Evolutionary conservation across 495 filamentous ascomycete genomes (phyloP), one percentile per base, ranked within the genome.

Genomic region (Penicillium paradoxum): DNA sequence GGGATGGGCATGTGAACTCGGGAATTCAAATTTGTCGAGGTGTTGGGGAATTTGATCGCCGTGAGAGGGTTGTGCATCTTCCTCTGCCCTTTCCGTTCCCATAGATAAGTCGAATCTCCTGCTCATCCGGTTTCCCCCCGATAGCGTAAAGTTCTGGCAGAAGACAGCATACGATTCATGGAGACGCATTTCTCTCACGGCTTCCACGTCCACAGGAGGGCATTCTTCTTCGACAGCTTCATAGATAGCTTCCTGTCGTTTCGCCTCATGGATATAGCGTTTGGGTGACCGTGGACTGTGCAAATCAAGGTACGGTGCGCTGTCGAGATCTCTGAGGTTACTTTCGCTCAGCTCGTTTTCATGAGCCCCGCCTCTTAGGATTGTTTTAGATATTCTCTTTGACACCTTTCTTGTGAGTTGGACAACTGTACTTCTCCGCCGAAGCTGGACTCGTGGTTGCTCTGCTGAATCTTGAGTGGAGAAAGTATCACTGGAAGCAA

Each of bases 71-170:
- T 32, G 18, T 33, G 3, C 15, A 11, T 24, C 25, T 21, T 41
- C 18, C n/a, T 37, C 19, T 19, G 24, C 14, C 11, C 21, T 17
- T 14, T 44, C 39, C 15, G 29, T 48, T 8, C 19, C 51, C 58
- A 61, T 58, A 1, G 32, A 52, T 19, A 63, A 36, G 14, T 62
- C 52, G 25, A 55, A 62, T 19, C 14, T 27, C 14, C 50, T 49
- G 24, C 38, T 59, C 37, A 36, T 45, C 4, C 24, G 22, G 5
- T 11, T 34, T 19, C 21, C 14, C 10, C 60, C 60, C 1, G 60
- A 61, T 18, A 53, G 21, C 1, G 51, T 65, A 30, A 67, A 69
- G 0, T 63, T 52, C 17, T 57, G 49, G 33, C 63, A 66, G 18
- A 59, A 68, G 1, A 53, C 54, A 13, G 58, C 53, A 40, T 68